Evolutionary conservation across 2,329 filamentous ascomycete species (phyloP).

Genomic region (Botrytis fabae): DNA sequence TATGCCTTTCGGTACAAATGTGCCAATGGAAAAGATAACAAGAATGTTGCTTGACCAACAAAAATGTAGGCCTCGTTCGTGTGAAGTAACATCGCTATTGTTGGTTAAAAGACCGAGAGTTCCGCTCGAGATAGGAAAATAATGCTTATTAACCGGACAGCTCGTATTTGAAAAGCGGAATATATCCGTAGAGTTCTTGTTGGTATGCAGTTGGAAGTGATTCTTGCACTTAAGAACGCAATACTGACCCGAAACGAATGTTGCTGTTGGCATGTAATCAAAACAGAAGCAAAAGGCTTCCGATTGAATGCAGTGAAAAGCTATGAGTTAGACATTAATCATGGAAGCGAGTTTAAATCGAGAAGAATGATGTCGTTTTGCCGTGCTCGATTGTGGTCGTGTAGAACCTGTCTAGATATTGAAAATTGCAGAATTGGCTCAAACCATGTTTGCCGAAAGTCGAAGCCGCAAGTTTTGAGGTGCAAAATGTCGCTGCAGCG

Average conservation of each 20-base stretch:
- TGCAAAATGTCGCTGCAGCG: not conserved
- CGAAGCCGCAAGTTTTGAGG: not conserved
- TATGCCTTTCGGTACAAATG: not conserved
- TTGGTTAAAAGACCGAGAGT: not conserved
- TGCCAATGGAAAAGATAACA: not conserved
- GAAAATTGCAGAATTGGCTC: not conserved
- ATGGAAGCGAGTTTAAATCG: not conserved
- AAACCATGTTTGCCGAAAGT: not conserved
- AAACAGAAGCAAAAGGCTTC: not conserved
- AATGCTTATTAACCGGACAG: not conserved
- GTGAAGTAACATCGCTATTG: not conserved
- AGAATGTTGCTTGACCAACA: not conserved
- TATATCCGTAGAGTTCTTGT: not conserved
- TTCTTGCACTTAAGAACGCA: not conserved
- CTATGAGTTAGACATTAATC: not conserved
- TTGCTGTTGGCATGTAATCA: not conserved
- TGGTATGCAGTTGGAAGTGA: not conserved
- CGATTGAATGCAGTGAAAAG: not conserved
- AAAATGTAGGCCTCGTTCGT: not conserved
- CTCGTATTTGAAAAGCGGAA: not conserved
- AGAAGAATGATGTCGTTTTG: not conserved
- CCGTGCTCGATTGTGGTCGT: too few species aligned
- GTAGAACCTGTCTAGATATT: not conserved
- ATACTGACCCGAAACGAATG: not conserved
- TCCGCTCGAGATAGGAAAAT: not conserved